Evolutionary conservation across 2,329 filamentous ascomycete species (phyloP), one percentile per base, ranked within the genome.

Genomic region (Balansia obtecta): DNA sequence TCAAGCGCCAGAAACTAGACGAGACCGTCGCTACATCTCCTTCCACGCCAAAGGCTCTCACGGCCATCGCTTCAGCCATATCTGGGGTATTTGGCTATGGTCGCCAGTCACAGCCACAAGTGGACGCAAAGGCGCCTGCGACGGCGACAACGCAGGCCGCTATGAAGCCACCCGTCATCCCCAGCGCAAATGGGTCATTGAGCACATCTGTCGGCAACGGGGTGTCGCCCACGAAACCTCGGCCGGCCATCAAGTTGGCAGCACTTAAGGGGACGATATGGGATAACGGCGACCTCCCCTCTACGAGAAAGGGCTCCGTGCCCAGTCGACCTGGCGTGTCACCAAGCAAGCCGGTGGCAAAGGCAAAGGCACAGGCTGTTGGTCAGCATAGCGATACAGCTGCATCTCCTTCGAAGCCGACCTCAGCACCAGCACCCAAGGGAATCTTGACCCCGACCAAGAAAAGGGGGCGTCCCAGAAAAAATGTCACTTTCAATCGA

Each of bases 371-470:
- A 12, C 7, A n/a, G 1, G n/a, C 16, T 20, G 43, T 44, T 15
- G 12, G 43, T 8, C 33, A 43, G 3, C 30, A 33, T 32, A 46
- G 18, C 20, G n/a, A 32, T 12, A 20, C 34, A 22, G 16, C 43
- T 6, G 22, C 15, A 41, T 33, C 46, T 13, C 30, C 49, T 18
- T 39, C 33, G 7, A 53, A 52, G n/a, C 49, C 50, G 2, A 43
- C 33, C n/a, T 7, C 47, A 27, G 42, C 52, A n/a, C 56, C 54
- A 12, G 45, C 61, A n/a, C 68, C 75, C 10, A 80, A 75, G 58
- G 70, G 78, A 8, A 83, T 82, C 50, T 60, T 82, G 41, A 75
- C 76, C 2, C 78, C 80, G 3, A 68, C 67, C 16, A 53, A 51
- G 61, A 71, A 69, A 52, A 65, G 58, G 63, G 69, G 58, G 55